phyloP scores from a whole-genome alignment of 2,329 filamentous ascomycete genomes.

The Clonostachys rosea region DNA sequence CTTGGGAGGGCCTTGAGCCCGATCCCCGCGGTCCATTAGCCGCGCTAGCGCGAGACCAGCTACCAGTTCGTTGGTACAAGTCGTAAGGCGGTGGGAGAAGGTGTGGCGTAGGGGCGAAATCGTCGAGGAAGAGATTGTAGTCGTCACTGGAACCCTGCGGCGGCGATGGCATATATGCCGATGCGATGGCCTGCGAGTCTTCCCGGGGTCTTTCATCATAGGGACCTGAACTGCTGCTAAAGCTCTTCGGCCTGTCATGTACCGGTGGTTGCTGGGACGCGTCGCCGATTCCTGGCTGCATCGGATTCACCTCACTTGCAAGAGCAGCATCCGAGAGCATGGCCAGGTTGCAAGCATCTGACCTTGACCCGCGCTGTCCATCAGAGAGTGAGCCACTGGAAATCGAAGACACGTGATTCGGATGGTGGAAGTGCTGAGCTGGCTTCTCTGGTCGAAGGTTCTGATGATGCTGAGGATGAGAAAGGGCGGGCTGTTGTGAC shows the following conservation, averaged over 20 bases:
- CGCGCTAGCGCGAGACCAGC: conserved; percentile 37
- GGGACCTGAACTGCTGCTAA: conserved; percentile 40
- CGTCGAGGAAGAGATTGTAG: conserved; percentile 56
- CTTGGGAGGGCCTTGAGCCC: conserved; percentile 4
- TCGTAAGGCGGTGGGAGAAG: conserved; percentile 52
- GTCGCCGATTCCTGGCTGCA: conserved; percentile 44
- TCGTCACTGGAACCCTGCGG: conserved; percentile 41
- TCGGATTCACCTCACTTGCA: conserved; percentile 48
- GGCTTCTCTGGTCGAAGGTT: conserved; percentile 9
- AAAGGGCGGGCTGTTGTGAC: conserved; percentile 9
- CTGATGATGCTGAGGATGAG: conserved; percentile 6
- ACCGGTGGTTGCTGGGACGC: conserved; percentile 32
- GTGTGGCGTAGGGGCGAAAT: conserved; percentile 48
- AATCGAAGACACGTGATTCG: conserved; percentile 10
- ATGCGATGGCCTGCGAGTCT: conserved; percentile 33
- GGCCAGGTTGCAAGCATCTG: conserved; percentile 51
- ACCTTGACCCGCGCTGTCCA: conserved; percentile 36
- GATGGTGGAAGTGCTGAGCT: conserved; percentile 24
- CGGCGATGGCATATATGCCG: conserved; percentile 24
- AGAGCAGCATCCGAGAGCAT: conserved; percentile 56
- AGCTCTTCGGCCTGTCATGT: conserved; percentile 38
- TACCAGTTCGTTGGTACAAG: conserved; percentile 43
- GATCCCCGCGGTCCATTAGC: conserved; percentile 19
- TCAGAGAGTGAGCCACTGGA: conserved; percentile 38
- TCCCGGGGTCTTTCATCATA: conserved; percentile 45